These are phyloP conservation scores for Aspergillus pseudonomiae DNA, from an alignment of 2,329 filamentous ascomycete genomes.

Conservation along the genomic window DNA sequence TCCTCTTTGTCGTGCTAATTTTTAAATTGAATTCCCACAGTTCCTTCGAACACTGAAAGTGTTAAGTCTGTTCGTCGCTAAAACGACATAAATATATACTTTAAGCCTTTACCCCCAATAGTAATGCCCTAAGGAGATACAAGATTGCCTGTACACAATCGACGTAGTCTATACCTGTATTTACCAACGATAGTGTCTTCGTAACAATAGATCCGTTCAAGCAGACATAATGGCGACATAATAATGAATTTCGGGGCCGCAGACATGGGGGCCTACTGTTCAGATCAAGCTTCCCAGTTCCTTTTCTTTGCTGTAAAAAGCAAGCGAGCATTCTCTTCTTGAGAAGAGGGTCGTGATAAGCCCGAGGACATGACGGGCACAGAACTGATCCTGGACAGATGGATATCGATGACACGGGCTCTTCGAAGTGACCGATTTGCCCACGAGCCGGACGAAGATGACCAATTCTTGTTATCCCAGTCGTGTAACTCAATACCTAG, in stretches of 20 bases:
- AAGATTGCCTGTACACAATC: background rate
- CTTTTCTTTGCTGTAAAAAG: slow-evolving; percentile 40
- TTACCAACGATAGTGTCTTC: background rate
- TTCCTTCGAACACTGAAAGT: background rate
- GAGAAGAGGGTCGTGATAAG: slow-evolving; percentile 14
- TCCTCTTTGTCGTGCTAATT: background rate
- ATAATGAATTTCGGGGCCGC: background rate
- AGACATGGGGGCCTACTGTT: background rate
- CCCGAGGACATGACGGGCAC: slow-evolving; percentile 23
- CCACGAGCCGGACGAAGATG: slow-evolving; percentile 23
- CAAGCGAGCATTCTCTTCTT: slow-evolving; percentile 36
- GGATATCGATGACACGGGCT: slow-evolving; percentile 29
- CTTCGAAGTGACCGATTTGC: slow-evolving; percentile 21
- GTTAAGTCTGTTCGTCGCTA: background rate
- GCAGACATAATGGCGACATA: background rate
- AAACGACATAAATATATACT: background rate
- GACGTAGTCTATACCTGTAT: background rate
- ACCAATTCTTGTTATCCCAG: slow-evolving; percentile 21
- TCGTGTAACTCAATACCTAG: slow-evolving; percentile 29
- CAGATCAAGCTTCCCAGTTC: slow-evolving; percentile 36
- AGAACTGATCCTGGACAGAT: slow-evolving; percentile 28
- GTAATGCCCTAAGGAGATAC: background rate
- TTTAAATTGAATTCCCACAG: background rate
- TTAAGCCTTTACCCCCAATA: background rate
- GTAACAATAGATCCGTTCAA: background rate